Conservation (phyloP, 2,329 filamentous ascomycete genomes). For the Fusarium incarnatum region DNA sequence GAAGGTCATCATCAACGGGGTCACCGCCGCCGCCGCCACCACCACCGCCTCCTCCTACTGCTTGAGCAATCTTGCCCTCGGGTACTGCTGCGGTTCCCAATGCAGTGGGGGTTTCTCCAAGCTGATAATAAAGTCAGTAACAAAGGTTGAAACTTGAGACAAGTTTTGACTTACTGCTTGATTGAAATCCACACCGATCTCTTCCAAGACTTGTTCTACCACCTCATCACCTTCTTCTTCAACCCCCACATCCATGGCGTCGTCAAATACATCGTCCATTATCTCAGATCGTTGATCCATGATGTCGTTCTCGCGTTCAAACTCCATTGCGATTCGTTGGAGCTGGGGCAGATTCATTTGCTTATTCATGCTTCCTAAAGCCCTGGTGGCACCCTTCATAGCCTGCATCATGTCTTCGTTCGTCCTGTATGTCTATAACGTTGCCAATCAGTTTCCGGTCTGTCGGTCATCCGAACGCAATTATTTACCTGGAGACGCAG, state of each 20-base stretch:
- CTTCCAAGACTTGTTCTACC: constrained; percentile 94
- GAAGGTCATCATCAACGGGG: constrained; percentile 88
- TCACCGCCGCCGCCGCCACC: constrained; percentile 65
- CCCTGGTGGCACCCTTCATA: constrained; percentile 96
- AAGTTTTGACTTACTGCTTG: constrained; percentile 75
- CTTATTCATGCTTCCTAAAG: constrained; percentile 95
- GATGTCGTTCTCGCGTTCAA: constrained; percentile 97
- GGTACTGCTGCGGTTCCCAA: constrained; percentile 78
- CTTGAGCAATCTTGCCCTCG: constrained; percentile 86
- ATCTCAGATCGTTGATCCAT: constrained; percentile 99
- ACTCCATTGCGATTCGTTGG: constrained; percentile 98
- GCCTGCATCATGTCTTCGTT: constrained; percentile 99
- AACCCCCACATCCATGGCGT: constrained; percentile 88
- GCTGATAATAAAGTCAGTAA: constrained; percentile 61
- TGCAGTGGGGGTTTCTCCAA: constrained; percentile 90
- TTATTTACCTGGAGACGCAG: constrained; percentile 84
- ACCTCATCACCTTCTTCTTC: constrained; percentile 98
- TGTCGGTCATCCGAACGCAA: neutral
- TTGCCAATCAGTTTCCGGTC: constrained; percentile 24
- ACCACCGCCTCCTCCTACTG: constrained; percentile 72
- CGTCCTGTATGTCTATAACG: constrained; percentile 84
- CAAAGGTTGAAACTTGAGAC: constrained; percentile 34
- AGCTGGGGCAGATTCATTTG: constrained; percentile 97
- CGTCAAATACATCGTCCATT: constrained; percentile 99
- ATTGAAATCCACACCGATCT: constrained; percentile 94